A percentile compares a stretch with the other conserved stretches of the same genome.
These are phyloP conservation scores for Dryas drummondii DNA, from an alignment of 306 rosid genomes.

Conservation along the genomic window DNA sequence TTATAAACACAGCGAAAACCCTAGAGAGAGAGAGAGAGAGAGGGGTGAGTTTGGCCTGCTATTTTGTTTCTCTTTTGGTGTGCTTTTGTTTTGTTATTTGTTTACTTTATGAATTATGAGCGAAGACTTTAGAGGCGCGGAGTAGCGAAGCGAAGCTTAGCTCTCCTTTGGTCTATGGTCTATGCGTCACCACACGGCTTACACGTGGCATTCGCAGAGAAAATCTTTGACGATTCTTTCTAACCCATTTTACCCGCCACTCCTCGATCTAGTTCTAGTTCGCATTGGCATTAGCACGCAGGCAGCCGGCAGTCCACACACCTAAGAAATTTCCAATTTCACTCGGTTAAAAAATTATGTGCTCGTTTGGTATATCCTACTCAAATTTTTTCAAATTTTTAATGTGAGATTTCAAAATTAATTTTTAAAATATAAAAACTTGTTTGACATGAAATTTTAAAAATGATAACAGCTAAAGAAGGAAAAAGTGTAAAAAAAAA, in stretches of 20 bases:
- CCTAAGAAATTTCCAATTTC: too few species aligned
- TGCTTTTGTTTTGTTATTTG: not conserved
- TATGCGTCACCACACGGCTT: constrained; percentile 8
- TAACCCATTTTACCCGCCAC: constrained; percentile 9
- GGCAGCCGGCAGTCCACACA: too few species aligned
- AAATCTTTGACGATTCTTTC: constrained; percentile 29
- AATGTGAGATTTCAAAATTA: too few species aligned
- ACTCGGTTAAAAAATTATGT: too few species aligned
- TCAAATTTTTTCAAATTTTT: too few species aligned
- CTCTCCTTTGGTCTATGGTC: constrained; percentile 23
- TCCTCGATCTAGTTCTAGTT: not conserved
- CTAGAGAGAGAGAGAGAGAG: constrained; percentile 24
- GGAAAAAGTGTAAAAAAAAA: too few species aligned
- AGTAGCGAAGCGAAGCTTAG: constrained; percentile 15
- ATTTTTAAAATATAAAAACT: too few species aligned
- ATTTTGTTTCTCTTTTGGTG: not conserved
- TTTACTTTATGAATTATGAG: not conserved
- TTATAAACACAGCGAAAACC: constrained; percentile 20
- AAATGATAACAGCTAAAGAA: too few species aligned
- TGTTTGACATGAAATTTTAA: too few species aligned
- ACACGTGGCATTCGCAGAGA: constrained; percentile 50
- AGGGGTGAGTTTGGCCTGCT: not conserved
- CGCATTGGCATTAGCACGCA: too few species aligned
- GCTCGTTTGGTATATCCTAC: too few species aligned
- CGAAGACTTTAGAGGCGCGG: constrained; percentile 8